Evolutionary conservation across 257 asterid genomes (phyloP).

Genomic region (Ajuga chamaepitys): DNA sequence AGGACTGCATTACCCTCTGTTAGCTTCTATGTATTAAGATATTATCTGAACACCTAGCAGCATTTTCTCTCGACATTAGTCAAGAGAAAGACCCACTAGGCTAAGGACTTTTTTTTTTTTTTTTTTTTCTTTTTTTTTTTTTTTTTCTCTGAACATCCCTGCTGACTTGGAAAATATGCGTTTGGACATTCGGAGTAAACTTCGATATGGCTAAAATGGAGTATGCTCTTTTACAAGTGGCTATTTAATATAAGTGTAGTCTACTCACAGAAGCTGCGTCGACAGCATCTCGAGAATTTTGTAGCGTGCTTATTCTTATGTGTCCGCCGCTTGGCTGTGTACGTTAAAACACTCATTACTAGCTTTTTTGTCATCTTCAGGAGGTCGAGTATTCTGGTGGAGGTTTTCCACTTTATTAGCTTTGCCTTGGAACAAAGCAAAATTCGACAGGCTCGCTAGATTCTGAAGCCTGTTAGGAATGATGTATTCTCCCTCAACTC

Average conservation of each 20-base stretch:
- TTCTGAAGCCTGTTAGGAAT: background rate
- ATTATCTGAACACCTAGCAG: background rate
- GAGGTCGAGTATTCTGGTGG: conserved; percentile 98
- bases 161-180: no score
- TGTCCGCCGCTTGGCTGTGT: background rate
- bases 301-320: background rate
- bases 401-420: conserved; percentile 51
- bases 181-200: no score
- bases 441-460: background rate
- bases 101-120: no score
- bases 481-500: background rate
- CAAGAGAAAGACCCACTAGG: no score
- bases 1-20: background rate
- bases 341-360: background rate
- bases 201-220: no score
- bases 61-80: no score
- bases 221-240: no score
- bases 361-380: conserved; percentile 28
- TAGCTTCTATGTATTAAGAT: background rate
- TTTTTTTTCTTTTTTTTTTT: no score
- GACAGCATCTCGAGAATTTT: no score
- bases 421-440: conserved; percentile 3
- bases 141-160: no score
- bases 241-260: no score
- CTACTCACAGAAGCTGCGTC: no score